Base-by-base conservation (phyloP, 768 basidiomycete genomes). In the Suillus alpinus region DNA sequence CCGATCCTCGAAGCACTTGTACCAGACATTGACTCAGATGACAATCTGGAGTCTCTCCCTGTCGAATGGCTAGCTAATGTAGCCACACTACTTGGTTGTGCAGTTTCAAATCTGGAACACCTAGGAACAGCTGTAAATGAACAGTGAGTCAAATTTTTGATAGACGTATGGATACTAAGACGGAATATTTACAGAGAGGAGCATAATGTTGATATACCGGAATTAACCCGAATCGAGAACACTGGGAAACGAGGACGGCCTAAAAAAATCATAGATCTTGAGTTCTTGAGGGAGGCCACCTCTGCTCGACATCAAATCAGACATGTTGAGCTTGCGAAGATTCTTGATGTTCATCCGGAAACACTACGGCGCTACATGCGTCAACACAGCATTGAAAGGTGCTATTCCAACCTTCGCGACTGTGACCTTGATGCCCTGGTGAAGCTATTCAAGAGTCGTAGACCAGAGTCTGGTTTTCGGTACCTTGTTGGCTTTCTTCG, bases 381-480 rank as follows among this genome's bases (percentile, higher is more conserved):
- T 12, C 23, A 56, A 1, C 39, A 65, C 47, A 56, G 63, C 9
- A 51, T 68, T 1, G 23, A 50, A 16, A 60, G 46, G 9, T 36
- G 49, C 2, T 70, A 58, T 47, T 65, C 62, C 14, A 50, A 60
- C 20, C 59, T 70, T 23, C 56, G 36, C 9, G 65, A 69, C 29
- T 5, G n/a, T 9, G 65, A 70, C n/a, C 61, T 71, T 3, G 70
- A 69, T 32, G 18, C 43, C 0, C 52, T 67, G 0, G 58, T 71
- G 3, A n/a, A 18, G 8, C 6, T 61, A 36, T 69, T 67, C 58
- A 68, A 65, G 7, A 9, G 7, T 2, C 29, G 9, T 7, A 39
- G 58, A 29, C 66, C 64, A 32, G 63, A 57, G 58, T 67, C 68
- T 2, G 65, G 69, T 10, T 34, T 68, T 2, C 52, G n/a, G 5